A percentile compares a stretch with the other conserved stretches of the same genome.
Conservation (phyloP, 1,139 yeast species). For the Geotrichum restrictum region DNA sequence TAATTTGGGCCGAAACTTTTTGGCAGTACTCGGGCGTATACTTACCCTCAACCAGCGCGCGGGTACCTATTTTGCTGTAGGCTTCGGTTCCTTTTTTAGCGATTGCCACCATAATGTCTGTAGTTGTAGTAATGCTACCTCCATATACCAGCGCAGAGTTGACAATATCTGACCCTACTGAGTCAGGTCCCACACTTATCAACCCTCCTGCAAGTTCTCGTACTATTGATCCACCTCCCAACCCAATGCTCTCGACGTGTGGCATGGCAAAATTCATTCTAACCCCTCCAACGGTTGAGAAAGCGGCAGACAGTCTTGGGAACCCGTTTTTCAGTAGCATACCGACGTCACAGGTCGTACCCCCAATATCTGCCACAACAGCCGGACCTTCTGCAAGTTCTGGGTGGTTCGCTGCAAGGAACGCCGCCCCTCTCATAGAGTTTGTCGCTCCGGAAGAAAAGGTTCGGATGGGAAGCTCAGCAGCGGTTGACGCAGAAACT, state of each 20-base stretch:
- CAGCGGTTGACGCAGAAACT: conserved; percentile 39
- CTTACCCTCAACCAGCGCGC: conserved; percentile 25
- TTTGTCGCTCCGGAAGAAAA: conserved; percentile 48
- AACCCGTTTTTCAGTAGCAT: conserved; percentile 41
- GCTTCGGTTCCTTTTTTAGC: conserved; percentile 18
- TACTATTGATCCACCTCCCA: conserved; percentile 47
- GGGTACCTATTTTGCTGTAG: conserved; percentile 30
- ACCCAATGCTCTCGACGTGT: conserved; percentile 44
- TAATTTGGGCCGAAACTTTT: conserved; percentile 32
- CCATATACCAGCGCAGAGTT: conserved; percentile 40
- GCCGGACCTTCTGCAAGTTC: conserved; percentile 30
- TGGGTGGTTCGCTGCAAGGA: conserved; percentile 37
- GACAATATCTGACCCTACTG: conserved; percentile 42
- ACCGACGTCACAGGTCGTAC: conserved; percentile 48
- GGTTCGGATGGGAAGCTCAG: conserved; percentile 42
- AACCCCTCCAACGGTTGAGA: conserved; percentile 44
- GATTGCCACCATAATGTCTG: conserved; percentile 40
- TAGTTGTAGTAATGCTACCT: conserved; percentile 39
- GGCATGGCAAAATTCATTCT: conserved; percentile 47
- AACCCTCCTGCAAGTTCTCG: conserved; percentile 31
- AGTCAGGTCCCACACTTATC: conserved; percentile 43
- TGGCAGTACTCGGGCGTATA: conserved; percentile 24
- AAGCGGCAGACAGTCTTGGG: conserved; percentile 43
- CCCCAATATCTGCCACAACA: conserved; percentile 45
- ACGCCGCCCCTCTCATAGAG: conserved; percentile 48